Evolutionary conservation across 257 asterid genomes (phyloP).

Genomic region (Ligustrum vulgare): DNA sequence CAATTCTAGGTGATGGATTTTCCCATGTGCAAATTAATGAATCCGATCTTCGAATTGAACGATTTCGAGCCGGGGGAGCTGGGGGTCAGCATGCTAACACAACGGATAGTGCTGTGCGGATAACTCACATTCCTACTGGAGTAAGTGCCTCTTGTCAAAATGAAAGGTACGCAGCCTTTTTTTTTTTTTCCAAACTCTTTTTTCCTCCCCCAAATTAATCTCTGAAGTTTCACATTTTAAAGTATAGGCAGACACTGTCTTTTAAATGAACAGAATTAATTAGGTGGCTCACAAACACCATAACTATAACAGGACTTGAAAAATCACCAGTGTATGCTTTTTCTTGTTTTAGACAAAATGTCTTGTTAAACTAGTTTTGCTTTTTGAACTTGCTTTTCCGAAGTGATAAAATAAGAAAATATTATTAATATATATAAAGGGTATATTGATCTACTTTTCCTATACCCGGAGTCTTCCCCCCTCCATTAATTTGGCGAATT

Average conservation of each 20-base stretch:
- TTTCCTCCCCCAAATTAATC: not conserved
- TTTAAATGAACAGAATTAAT: too few relatives aligned
- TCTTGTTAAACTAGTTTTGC: too few relatives aligned
- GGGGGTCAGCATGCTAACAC: constrained; percentile 92
- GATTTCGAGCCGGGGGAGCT: constrained; percentile 82
- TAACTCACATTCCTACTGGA: constrained; percentile 96
- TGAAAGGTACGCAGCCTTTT: constrained; percentile 58
- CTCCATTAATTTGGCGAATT: not conserved
- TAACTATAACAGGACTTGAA: not conserved
- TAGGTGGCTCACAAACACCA: not conserved
- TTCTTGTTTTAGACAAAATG: too few relatives aligned
- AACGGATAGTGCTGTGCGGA: constrained; percentile 92
- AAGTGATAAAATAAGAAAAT: too few relatives aligned
- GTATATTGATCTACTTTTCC: too few relatives aligned
- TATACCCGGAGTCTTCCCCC: not conserved
- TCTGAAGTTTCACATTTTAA: not conserved
- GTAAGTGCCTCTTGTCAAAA: constrained; percentile 82
- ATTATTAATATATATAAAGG: too few relatives aligned
- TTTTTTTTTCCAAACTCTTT: not conserved
- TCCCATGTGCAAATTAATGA: constrained; percentile 78
- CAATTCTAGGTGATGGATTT: constrained; percentile 77
- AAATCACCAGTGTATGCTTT: not conserved
- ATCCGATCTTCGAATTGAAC: constrained; percentile 79
- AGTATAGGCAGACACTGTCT: not conserved
- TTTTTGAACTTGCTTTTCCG: too few relatives aligned